phyloP scores from a whole-genome alignment of 495 filamentous ascomycete species.

The Clohesyomyces aquaticus region DNA sequence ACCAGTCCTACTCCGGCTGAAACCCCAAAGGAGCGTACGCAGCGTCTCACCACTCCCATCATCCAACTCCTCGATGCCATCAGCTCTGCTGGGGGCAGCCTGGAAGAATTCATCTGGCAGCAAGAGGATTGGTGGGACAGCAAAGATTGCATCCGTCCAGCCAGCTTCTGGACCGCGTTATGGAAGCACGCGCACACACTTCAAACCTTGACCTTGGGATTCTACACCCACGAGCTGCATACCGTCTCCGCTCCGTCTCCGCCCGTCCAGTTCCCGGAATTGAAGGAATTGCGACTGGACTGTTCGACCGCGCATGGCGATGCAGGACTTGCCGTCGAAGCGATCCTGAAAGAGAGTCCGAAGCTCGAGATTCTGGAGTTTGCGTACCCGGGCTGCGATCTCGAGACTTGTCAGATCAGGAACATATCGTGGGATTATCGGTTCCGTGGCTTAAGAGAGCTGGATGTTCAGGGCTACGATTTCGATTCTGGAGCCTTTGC shows the following conservation, averaged over 20 bases:
- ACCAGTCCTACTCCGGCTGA: background rate
- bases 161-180: slow-evolving; percentile 24
- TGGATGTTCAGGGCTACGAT: slow-evolving; percentile 21
- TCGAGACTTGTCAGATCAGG: slow-evolving; percentile 23
- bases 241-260: background rate
- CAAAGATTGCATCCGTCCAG: slow-evolving; percentile 7
- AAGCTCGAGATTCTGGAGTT: slow-evolving; percentile 20
- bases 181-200: slow-evolving; percentile 24
- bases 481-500: background rate
- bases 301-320: slow-evolving; percentile 22
- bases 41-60: background rate
- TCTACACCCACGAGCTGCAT: slow-evolving; percentile 25
- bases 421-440: slow-evolving; percentile 30
- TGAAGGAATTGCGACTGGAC: slow-evolving; percentile 13
- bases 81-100: background rate
- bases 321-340: slow-evolving; percentile 16
- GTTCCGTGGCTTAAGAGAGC: slow-evolving; percentile 16
- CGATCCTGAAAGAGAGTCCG: slow-evolving; percentile 10
- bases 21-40: background rate
- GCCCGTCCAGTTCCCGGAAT: slow-evolving; percentile 8
- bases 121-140: background rate
- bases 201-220: slow-evolving; percentile 11
- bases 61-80: slow-evolving; percentile 12
- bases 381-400: slow-evolving; percentile 29
- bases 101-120: slow-evolving; percentile 13